Conservation (phyloP, 495 filamentous ascomycete species). For the Tricharina praecox region DNA sequence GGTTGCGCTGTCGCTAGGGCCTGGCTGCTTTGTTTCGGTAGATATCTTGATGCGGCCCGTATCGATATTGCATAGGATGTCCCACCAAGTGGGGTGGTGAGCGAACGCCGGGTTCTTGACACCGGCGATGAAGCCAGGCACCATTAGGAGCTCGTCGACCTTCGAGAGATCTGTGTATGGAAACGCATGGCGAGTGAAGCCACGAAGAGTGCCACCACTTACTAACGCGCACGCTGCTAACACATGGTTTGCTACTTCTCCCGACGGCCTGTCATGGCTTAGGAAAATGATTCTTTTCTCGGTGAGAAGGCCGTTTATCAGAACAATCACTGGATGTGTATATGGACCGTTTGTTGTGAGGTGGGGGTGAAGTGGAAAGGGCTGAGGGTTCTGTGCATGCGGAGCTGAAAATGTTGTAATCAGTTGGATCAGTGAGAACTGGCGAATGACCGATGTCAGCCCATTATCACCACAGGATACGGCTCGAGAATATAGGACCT, state of each 20-base stretch:
- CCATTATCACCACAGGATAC: neutral
- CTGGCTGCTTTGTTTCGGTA: slow-evolving; percentile 21
- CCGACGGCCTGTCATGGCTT: slow-evolving; percentile 83
- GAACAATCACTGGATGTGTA: slow-evolving; percentile 62
- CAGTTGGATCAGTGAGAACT: slow-evolving; percentile 87
- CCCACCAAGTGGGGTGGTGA: slow-evolving; percentile 95
- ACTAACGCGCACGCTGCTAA: slow-evolving; percentile 83
- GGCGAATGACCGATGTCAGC: slow-evolving; percentile 8
- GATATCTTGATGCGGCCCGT: slow-evolving; percentile 87
- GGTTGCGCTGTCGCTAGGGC: slow-evolving; percentile 13
- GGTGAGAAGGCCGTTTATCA: slow-evolving; percentile 70
- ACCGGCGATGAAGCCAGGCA: slow-evolving; percentile 93
- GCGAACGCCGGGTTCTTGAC: slow-evolving; percentile 96
- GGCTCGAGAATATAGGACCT: too few relatives aligned
- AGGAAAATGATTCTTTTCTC: slow-evolving; percentile 95
- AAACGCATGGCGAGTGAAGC: slow-evolving; percentile 95
- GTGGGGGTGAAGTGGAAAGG: slow-evolving; percentile 76
- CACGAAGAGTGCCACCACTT: slow-evolving; percentile 82
- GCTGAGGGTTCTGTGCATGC: slow-evolving; percentile 64
- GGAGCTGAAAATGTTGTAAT: slow-evolving; percentile 80
- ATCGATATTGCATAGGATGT: slow-evolving; percentile 83
- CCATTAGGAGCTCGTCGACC: slow-evolving; percentile 85
- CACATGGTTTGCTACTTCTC: slow-evolving; percentile 88
- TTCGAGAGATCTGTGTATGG: slow-evolving; percentile 97
- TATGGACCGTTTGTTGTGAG: slow-evolving; percentile 75